These are phyloP conservation scores for Phytophthora vignae DNA, from an alignment of 352 stramenopile genomes.

Conservation along the genomic window DNA sequence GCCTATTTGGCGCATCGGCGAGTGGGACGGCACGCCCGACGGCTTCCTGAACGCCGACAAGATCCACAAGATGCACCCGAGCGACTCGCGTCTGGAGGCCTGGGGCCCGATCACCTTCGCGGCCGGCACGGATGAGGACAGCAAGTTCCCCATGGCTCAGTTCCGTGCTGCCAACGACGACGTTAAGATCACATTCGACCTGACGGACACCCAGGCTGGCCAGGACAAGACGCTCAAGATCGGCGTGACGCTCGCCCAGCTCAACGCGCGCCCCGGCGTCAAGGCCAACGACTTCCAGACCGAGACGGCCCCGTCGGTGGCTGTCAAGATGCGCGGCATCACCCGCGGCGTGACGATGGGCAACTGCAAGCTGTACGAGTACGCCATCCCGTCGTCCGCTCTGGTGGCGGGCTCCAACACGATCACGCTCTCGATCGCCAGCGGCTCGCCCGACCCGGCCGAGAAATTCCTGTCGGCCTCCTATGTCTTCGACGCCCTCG, in stretches of 20 bases:
- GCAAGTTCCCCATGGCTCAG: constrained; percentile 51
- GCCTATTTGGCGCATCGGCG: constrained; percentile 49
- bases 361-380: constrained; percentile 66
- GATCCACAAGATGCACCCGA: constrained; percentile 62
- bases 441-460: constrained; percentile 45
- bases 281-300: constrained; percentile 39
- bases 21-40: constrained; percentile 45
- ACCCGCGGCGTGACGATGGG: constrained; percentile 12
- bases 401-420: constrained; percentile 48
- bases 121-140: constrained; percentile 23
- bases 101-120: constrained; percentile 40
- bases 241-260: constrained; percentile 49
- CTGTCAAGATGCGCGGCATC: background rate
- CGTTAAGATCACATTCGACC: constrained; percentile 42
- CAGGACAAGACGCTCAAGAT: constrained; percentile 44
- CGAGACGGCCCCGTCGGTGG: background rate
- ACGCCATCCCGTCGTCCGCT: constrained; percentile 48
- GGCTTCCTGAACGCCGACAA: constrained; percentile 62
- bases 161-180: constrained; percentile 49
- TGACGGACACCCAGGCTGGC: constrained; percentile 34
- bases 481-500: constrained; percentile 60
- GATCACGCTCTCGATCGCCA: constrained; percentile 51
- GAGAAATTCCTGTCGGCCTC: constrained; percentile 52
- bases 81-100: constrained; percentile 44
- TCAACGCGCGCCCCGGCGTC: constrained; percentile 37